A percentile compares a stretch with the other conserved stretches of the same genome.
Conservation (phyloP, 805 yeast genomes). For the Pichia paraexigua region DNA sequence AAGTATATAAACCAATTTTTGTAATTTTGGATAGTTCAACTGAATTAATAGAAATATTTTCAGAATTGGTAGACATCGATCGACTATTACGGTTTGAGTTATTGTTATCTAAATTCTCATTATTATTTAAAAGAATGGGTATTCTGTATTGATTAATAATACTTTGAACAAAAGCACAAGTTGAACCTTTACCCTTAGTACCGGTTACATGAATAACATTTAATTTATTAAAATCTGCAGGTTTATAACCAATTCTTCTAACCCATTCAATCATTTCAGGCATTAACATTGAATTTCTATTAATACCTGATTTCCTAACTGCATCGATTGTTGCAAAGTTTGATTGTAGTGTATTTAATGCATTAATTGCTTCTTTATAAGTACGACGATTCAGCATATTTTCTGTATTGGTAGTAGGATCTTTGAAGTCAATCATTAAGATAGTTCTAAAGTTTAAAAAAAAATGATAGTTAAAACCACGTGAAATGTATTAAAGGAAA, state of each 20-base stretch:
- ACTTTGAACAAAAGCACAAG: slow-evolving; percentile 88
- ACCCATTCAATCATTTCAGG: slow-evolving; percentile 84
- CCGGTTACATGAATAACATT: slow-evolving; percentile 92
- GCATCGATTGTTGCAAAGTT: slow-evolving; percentile 88
- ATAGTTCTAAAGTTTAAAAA: background rate
- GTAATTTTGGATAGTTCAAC: slow-evolving; percentile 25
- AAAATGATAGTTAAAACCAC: background rate
- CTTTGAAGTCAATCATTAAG: background rate
- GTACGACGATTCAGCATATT: slow-evolving; percentile 24
- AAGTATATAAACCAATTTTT: slow-evolving; percentile 87
- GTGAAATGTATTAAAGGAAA: background rate
- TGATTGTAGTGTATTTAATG: slow-evolving; percentile 82
- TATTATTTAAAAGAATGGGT: slow-evolving; percentile 7
- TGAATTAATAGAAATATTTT: slow-evolving; percentile 1
- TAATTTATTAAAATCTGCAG: slow-evolving; percentile 60
- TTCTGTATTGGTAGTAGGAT: background rate
- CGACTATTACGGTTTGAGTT: background rate
- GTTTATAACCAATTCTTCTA: slow-evolving; percentile 57
- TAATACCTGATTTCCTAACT: slow-evolving; percentile 56
- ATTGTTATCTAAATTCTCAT: background rate
- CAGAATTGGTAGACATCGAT: slow-evolving; percentile 2
- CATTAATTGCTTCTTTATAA: slow-evolving; percentile 65
- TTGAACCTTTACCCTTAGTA: slow-evolving; percentile 97
- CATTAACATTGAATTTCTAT: slow-evolving; percentile 57
- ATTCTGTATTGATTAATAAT: slow-evolving; percentile 58